A percentile compares a stretch with the other conserved stretches of the same genome.
phyloP scores from a whole-genome alignment of 1,284 basidiomycete genomes.

The Irpex lacteus region DNA sequence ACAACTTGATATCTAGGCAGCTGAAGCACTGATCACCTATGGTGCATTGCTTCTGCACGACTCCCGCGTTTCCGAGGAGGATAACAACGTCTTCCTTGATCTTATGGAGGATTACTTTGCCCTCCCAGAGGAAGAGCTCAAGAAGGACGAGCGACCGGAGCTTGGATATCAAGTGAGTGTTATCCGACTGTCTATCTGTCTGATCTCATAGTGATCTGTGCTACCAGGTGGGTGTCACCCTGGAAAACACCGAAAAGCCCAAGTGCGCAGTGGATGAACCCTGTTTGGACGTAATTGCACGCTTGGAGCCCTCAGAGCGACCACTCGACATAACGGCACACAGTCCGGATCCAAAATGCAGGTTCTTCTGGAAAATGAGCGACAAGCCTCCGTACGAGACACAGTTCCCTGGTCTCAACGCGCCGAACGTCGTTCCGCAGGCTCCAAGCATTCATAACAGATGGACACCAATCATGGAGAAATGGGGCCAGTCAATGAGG shows the following conservation, averaged over 20 bases:
- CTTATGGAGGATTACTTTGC: slow-evolving; percentile 87
- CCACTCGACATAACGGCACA: slow-evolving; percentile 80
- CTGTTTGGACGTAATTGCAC: slow-evolving; percentile 69
- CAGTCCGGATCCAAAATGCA: slow-evolving; percentile 86
- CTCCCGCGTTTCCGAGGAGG: slow-evolving; percentile 77
- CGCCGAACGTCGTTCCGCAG: slow-evolving; percentile 77
- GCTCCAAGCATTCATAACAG: slow-evolving; percentile 48
- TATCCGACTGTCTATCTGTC: not conserved
- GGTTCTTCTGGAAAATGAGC: slow-evolving; percentile 91
- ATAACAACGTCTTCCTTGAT: slow-evolving; percentile 79
- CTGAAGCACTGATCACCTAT: slow-evolving; percentile 75
- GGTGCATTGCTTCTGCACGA: slow-evolving; percentile 84
- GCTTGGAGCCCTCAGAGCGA: slow-evolving; percentile 71
- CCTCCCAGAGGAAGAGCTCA: slow-evolving; percentile 59
- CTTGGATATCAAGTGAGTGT: slow-evolving; percentile 55
- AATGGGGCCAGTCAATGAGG: slow-evolving; percentile 86
- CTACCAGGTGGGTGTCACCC: slow-evolving; percentile 68
- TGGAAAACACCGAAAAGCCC: slow-evolving; percentile 92
- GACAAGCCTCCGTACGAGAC: slow-evolving; percentile 75
- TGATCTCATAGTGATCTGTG: not conserved
- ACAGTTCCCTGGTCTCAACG: slow-evolving; percentile 70
- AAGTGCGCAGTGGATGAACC: slow-evolving; percentile 80
- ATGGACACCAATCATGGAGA: slow-evolving; percentile 73
- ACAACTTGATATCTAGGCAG: slow-evolving; percentile 47
- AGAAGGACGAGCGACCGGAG: slow-evolving; percentile 79